Evolutionary conservation across 108 stramenopile species (phyloP), one percentile per base, ranked within the genome.

Genomic region (Cyclostephanos tholiformis): DNA sequence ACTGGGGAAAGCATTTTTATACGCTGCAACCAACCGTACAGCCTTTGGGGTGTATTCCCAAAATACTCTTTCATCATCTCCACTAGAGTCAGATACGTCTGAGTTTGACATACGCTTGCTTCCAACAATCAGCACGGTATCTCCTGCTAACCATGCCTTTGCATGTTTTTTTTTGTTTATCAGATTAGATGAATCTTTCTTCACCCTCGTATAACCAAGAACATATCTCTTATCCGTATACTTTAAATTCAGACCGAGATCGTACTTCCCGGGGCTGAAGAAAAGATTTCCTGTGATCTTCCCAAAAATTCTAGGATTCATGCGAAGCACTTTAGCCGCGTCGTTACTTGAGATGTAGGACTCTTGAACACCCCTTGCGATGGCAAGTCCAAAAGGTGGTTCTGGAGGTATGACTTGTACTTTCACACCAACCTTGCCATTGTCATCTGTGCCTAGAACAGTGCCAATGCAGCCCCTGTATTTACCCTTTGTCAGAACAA

Each of bases 11-110:
- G 85, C 72, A 30, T 91, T 82, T 52, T 84, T 79, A 77, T 99
- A 99, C 14, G 87, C 91, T 19, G 93, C 88, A 43, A 99, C 85
- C 43, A 98, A 91, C 17, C 87, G 83, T 22, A 98, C 84, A 19
- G 98, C 97, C 67, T 85, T 91, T 43, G 94, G 88, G 9, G 97
- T 88, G 82, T 90, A 99, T 77, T 98, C 97, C 97, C 97, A 99
- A 22, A 76, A 56, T 25, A 92, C 82, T 67, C 76, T 73, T 66
- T 75, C 70, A 16, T 75, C 70, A 16, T 83, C 64, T n/a, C 67
- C 74, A 56, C 88, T 87, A 39, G 75, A 72, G 25, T 76, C 74
- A 11, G 75, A 62, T 8, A 77, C 76, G 66, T 72, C 64, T 9
- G 25, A 30, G 19, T 16, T 58, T n/a, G 76, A 75, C 56, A 74